These are phyloP conservation scores for Liquidambar formosana DNA, from an alignment of 164 flowering plant genomes.

Conservation along the genomic window DNA sequence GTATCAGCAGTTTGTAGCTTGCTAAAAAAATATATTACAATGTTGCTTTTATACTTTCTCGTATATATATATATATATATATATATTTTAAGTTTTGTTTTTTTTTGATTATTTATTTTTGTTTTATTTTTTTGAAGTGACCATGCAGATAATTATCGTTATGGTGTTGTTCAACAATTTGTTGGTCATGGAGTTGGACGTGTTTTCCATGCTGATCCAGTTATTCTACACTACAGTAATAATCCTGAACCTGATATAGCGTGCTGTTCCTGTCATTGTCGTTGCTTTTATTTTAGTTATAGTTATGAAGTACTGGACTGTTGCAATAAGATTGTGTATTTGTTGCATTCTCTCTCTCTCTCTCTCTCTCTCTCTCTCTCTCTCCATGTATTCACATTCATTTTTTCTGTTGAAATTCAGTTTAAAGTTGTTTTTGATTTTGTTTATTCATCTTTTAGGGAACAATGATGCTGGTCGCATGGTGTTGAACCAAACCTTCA, in stretches of 20 bases:
- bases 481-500: constrained; percentile 88
- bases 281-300: neutral
- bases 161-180: constrained; percentile 91
- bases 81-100: neutral
- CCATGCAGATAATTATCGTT: constrained; percentile 82
- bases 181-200: constrained; percentile 98
- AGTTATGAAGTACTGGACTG: no score
- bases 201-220: constrained; percentile 92
- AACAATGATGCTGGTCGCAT: constrained; percentile 78
- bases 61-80: no score
- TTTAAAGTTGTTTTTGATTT: neutral
- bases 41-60: no score
- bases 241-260: constrained; percentile 5
- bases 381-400: neutral
- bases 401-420: neutral
- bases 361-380: neutral
- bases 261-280: neutral
- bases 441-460: constrained; percentile 40
- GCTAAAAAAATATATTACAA: no score
- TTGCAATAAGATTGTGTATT: no score
- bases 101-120: neutral
- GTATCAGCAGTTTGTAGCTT: neutral
- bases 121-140: constrained; percentile 45
- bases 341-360: neutral
- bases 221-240: constrained; percentile 81